Percentiles rank a stretch among this genome's conserved stretches.
Conservation (phyloP, 495 filamentous ascomycete species). For the Penicillium samsonianum region DNA sequence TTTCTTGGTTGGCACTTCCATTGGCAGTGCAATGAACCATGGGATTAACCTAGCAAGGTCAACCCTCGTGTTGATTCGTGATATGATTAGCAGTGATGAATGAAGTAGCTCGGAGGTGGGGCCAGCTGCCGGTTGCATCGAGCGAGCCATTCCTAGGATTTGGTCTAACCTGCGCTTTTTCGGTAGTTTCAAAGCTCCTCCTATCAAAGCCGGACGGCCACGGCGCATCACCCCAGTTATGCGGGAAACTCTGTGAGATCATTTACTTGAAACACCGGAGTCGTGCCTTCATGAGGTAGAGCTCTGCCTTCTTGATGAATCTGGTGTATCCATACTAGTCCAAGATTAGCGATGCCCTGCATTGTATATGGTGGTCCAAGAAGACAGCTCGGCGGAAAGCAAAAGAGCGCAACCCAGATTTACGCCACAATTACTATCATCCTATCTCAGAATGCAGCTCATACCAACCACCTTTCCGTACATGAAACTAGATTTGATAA, state of each 20-base stretch:
- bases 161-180: constrained; percentile 28
- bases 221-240: constrained; percentile 23
- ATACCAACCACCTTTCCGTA: not conserved
- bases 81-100: constrained; percentile 28
- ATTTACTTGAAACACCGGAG: constrained; percentile 15
- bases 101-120: constrained; percentile 22
- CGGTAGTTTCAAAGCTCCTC: constrained; percentile 26
- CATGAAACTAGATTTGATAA: not conserved
- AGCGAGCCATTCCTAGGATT: constrained; percentile 24
- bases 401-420: constrained; percentile 32
- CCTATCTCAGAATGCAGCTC: constrained; percentile 11
- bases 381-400: constrained; percentile 15
- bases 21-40: constrained; percentile 10
- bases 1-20: too few species aligned
- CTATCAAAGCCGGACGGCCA: constrained; percentile 20
- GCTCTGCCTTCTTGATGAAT: constrained; percentile 18
- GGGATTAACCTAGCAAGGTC: constrained; percentile 15
- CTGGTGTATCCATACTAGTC: constrained; percentile 12
- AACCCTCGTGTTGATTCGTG: constrained; percentile 14
- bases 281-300: constrained; percentile 15
- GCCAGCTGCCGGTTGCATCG: constrained; percentile 23
- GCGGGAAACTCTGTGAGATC: constrained; percentile 17
- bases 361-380: constrained; percentile 10
- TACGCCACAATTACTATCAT: constrained; percentile 38
- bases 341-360: constrained; percentile 17